phyloP scores from a whole-genome alignment of 148 eudicot species.

The Salicornia ramosissima region DNA sequence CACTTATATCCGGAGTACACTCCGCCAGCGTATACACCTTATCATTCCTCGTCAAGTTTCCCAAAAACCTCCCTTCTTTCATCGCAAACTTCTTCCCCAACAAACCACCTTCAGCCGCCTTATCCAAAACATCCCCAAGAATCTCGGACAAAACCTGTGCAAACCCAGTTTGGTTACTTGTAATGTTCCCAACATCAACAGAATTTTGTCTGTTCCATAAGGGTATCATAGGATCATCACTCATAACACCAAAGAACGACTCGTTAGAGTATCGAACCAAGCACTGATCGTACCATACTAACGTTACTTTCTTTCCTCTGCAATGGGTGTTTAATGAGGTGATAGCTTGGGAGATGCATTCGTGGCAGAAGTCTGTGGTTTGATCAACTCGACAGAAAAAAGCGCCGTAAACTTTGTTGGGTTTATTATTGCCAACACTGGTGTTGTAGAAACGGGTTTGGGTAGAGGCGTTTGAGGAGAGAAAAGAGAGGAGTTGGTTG shows the following conservation, averaged over 20 bases:
- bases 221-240: conserved; percentile 30
- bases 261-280: conserved; percentile 28
- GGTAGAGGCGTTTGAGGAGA: conserved; percentile 12
- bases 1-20: conserved; percentile 30
- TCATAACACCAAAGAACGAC: conserved; percentile 26
- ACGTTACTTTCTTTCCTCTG: conserved; percentile 21
- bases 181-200: conserved; percentile 22
- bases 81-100: conserved; percentile 20
- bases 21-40: conserved; percentile 27
- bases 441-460: conserved; percentile 9
- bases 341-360: conserved; percentile 23
- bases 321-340: conserved; percentile 21
- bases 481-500: conserved; percentile 12
- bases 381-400: conserved; percentile 30
- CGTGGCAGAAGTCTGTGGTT: conserved; percentile 16
- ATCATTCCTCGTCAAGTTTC: conserved; percentile 16
- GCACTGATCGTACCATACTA: conserved; percentile 37
- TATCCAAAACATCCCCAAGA: conserved; percentile 12
- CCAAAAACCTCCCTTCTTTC: conserved; percentile 23
- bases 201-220: conserved; percentile 29
- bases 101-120: conserved; percentile 23
- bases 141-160: conserved; percentile 14
- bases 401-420: conserved; percentile 26
- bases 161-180: conserved; percentile 22
- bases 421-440: conserved; percentile 24